Evolutionary conservation across 257 asterid genomes (phyloP).

Genomic region (Solanum acaule): DNA sequence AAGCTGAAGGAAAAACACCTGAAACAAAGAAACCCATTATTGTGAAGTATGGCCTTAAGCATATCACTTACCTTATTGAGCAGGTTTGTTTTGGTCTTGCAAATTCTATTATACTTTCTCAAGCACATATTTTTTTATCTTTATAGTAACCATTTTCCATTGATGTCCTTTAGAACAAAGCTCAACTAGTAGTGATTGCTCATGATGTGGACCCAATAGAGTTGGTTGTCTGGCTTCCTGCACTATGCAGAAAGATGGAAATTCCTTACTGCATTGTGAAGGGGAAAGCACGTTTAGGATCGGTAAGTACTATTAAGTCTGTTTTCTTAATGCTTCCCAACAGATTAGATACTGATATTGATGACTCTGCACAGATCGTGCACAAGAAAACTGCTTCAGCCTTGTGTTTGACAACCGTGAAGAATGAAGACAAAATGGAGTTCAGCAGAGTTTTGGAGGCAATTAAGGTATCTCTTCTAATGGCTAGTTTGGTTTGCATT

Average conservation of each 20-base stretch:
- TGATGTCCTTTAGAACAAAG: constrained; percentile 21
- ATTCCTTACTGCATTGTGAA: constrained; percentile 37
- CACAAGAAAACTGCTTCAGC: constrained; percentile 34
- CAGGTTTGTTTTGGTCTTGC: constrained; percentile 18
- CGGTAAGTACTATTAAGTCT: constrained; percentile 1
- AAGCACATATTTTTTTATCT: neutral
- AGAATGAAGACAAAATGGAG: constrained; percentile 36
- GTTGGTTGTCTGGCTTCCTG: constrained; percentile 29
- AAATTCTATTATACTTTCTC: neutral
- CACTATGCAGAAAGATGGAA: constrained; percentile 32
- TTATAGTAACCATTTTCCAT: neutral
- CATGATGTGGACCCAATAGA: constrained; percentile 39
- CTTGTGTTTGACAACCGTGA: constrained; percentile 28
- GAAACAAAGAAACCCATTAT: constrained; percentile 33
- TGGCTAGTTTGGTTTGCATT: neutral
- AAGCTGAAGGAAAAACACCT: constrained; percentile 23
- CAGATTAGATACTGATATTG: neutral
- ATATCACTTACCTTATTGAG: constrained; percentile 31
- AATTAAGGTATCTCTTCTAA: constrained; percentile 16
- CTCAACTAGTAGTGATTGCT: constrained; percentile 36
- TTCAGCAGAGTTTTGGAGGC: constrained; percentile 33
- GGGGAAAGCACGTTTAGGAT: constrained; percentile 26
- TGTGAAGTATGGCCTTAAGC: constrained; percentile 35
- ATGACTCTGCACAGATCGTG: constrained; percentile 9
- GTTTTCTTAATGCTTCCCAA: neutral